Percentiles rank a stretch among this genome's conserved stretches.
phyloP scores from a whole-genome alignment of 2,329 filamentous ascomycete species.

The Diplodia mutila region DNA sequence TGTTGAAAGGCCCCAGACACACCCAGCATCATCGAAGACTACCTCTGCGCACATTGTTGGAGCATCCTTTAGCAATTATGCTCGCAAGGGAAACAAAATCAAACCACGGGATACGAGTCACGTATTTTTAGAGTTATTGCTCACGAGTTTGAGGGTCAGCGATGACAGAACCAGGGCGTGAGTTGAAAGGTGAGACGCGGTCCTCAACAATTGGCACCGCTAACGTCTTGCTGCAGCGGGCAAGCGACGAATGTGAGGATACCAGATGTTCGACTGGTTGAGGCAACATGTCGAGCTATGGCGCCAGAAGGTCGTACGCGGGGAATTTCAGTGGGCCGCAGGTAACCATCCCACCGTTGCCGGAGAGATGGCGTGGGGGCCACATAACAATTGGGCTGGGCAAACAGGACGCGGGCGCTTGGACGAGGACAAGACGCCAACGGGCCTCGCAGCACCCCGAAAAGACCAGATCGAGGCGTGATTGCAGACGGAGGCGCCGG shows the following conservation, averaged over 20 bases:
- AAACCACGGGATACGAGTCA: neutral
- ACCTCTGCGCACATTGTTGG: neutral
- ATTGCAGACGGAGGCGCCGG: neutral
- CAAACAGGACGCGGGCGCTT: neutral
- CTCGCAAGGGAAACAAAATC: neutral
- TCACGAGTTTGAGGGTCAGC: neutral
- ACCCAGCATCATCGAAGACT: neutral
- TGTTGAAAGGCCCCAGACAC: too few species aligned
- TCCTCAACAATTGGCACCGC: neutral
- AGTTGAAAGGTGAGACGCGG: neutral
- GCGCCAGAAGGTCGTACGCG: neutral
- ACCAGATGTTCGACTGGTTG: neutral
- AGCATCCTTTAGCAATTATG: neutral
- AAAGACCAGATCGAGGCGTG: neutral
- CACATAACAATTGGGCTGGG: neutral
- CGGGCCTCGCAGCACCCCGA: neutral
- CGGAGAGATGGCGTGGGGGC: neutral
- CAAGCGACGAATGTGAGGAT: too few species aligned
- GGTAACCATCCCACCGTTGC: neutral
- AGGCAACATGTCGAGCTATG: neutral
- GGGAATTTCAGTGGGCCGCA: neutral
- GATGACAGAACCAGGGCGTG: neutral
- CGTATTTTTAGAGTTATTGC: neutral
- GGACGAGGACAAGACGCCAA: neutral
- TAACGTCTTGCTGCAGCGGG: neutral